A percentile compares a stretch with the other conserved stretches of the same genome.
phyloP scores from a whole-genome alignment of 73 alveolate genomes.

The Durusdinium trenchii region DNA sequence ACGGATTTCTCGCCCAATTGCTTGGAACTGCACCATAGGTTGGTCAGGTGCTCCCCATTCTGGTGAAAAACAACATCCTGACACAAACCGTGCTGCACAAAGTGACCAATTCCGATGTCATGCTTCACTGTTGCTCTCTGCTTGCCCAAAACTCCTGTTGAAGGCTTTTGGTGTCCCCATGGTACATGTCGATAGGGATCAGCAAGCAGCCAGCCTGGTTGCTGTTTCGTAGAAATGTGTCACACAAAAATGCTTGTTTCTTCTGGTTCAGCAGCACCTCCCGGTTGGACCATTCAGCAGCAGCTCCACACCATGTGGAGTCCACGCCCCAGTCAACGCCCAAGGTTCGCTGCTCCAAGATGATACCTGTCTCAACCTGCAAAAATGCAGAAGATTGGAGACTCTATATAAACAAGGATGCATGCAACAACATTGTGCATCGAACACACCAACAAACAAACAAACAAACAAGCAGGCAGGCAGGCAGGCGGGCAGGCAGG shows the following conservation, averaged over 20 bases:
- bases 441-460: too few species aligned
- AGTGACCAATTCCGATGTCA: neutral
- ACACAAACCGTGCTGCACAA: neutral
- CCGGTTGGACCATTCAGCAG: constrained; percentile 88
- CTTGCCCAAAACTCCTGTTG: constrained; percentile 82
- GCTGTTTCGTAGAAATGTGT: neutral
- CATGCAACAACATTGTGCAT: too few species aligned
- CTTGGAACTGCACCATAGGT: constrained; percentile 43
- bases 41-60: constrained; percentile 80
- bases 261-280: neutral
- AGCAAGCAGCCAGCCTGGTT: constrained; percentile 93
- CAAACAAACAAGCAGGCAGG: too few species aligned
- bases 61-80: constrained; percentile 85
- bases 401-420: too few species aligned
- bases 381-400: too few species aligned
- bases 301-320: constrained; percentile 96
- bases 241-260: neutral
- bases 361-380: constrained; percentile 87
- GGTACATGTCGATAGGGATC: constrained; percentile 93
- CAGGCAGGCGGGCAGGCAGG: too few species aligned
- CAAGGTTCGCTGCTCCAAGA: constrained; percentile 80
- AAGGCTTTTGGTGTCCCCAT: constrained; percentile 82
- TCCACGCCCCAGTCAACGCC: constrained; percentile 94
- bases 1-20: too few species aligned
- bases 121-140: neutral